Conservation (phyloP, 768 basidiomycete species). For the Dentipellis sp. region DNA sequence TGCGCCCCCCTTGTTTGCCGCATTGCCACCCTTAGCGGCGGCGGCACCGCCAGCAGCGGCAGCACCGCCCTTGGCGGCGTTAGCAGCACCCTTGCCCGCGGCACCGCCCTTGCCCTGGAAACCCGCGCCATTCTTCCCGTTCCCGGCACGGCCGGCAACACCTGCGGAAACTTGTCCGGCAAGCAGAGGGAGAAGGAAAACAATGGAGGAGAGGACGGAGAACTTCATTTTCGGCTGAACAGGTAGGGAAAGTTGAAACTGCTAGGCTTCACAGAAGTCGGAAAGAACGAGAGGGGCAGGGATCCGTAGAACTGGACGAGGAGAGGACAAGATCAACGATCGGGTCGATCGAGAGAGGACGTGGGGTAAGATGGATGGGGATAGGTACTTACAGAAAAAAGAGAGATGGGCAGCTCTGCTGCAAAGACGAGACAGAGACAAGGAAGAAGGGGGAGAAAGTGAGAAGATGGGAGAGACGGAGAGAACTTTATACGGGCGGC, state of each 20-base stretch:
- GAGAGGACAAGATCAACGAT: constrained; percentile 3
- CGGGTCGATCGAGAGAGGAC: not conserved
- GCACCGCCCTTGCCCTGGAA: not conserved
- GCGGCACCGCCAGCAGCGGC: constrained; percentile 13
- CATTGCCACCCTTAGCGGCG: not conserved
- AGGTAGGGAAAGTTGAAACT: not conserved
- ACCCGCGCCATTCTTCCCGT: not conserved
- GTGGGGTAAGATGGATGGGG: not conserved
- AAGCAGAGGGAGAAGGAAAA: constrained; percentile 1
- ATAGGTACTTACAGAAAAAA: constrained; percentile 14
- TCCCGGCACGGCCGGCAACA: not conserved
- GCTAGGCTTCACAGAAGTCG: constrained; percentile 40
- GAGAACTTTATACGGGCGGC: not conserved
- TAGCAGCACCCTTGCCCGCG: not conserved
- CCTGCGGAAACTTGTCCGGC: constrained; percentile 4
- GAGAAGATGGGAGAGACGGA: constrained; percentile 15
- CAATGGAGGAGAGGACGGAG: constrained; percentile 5
- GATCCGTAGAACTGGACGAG: constrained; percentile 21
- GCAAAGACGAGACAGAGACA: constrained; percentile 24
- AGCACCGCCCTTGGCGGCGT: constrained; percentile 11
- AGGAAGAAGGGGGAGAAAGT: constrained; percentile 15
- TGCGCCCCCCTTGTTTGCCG: constrained; percentile 1
- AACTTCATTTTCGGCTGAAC: constrained; percentile 12
- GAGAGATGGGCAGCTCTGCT: constrained; percentile 43
- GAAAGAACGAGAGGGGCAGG: constrained; percentile 27